Evolutionary conservation across 257 asterid species (phyloP).

Genomic region (Solanum corneliomulleri): DNA sequence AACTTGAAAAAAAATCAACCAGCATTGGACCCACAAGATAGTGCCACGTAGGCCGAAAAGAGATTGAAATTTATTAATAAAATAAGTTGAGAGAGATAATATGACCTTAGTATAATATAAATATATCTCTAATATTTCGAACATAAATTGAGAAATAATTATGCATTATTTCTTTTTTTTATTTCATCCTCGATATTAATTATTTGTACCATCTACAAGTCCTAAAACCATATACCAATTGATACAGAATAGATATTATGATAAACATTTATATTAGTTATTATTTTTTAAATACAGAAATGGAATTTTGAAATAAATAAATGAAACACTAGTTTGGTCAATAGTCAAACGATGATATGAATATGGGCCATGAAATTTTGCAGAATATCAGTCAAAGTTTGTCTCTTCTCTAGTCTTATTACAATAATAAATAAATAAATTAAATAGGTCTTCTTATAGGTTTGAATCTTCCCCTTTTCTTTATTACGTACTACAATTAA

Average conservation of each 20-base stretch:
- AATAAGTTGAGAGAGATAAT: too few relatives aligned
- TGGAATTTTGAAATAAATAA: background rate
- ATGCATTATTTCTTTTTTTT: too few relatives aligned
- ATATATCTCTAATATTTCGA: too few relatives aligned
- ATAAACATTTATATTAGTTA: too few relatives aligned
- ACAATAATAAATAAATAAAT: background rate
- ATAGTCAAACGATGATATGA: background rate
- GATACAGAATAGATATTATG: too few relatives aligned
- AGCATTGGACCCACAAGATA: too few relatives aligned
- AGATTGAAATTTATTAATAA: fast-evolving
- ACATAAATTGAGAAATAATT: fast-evolving
- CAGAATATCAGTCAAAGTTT: background rate
- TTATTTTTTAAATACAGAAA: too few relatives aligned
- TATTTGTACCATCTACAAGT: too few relatives aligned
- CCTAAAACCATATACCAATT: background rate
- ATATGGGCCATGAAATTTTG: background rate
- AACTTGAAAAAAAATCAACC: too few relatives aligned
- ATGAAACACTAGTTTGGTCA: constrained; percentile 2
- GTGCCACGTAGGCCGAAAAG: too few relatives aligned
- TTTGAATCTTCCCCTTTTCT: background rate
- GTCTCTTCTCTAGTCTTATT: background rate
- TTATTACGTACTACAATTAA: background rate
- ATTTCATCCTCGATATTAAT: too few relatives aligned
- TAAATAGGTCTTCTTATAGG: background rate
- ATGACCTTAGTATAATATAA: fast-evolving